phyloP scores from a whole-genome alignment of 1,284 basidiomycete species.

The Laetiporus sulphureus region DNA sequence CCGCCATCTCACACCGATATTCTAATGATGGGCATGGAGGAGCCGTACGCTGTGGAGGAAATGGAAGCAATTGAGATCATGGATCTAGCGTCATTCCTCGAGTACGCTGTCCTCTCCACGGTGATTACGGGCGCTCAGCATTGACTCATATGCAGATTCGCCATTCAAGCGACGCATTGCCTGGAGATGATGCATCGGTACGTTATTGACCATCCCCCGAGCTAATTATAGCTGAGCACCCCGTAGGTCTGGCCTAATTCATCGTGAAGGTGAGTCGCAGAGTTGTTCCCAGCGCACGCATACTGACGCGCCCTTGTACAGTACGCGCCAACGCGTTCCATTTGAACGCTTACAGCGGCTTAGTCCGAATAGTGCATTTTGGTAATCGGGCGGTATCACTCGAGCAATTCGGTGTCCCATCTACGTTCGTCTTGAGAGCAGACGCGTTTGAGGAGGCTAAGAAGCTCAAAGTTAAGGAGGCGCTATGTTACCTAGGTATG shows the following conservation, averaged over 20 bases:
- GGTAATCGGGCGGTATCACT: constrained; percentile 70
- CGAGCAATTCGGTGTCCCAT: constrained; percentile 63
- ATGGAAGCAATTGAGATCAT: constrained; percentile 60
- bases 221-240: constrained; percentile 8
- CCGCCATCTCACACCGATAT: constrained; percentile 39
- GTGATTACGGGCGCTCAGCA: not conserved
- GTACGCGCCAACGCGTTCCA: constrained; percentile 72
- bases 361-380: constrained; percentile 64
- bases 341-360: constrained; percentile 58
- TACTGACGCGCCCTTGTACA: constrained; percentile 17
- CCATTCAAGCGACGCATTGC: constrained; percentile 66
- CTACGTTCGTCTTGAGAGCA: constrained; percentile 52
- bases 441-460: constrained; percentile 50
- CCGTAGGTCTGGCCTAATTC: constrained; percentile 43
- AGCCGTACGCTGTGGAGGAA: constrained; percentile 41
- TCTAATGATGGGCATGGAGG: constrained; percentile 43
- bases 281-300: not conserved
- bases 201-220: constrained; percentile 10
- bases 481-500: constrained; percentile 51
- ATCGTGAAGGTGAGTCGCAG: constrained; percentile 49
- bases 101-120: constrained; percentile 35
- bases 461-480: constrained; percentile 65
- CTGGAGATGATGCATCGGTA: constrained; percentile 60
- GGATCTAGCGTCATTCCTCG: constrained; percentile 68
- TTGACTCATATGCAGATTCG: constrained; percentile 40